A percentile compares a stretch with the other conserved stretches of the same genome.
These are phyloP conservation scores for Solanum hybrid DNA, from an alignment of 305 asterid genomes.

Conservation along the genomic window DNA sequence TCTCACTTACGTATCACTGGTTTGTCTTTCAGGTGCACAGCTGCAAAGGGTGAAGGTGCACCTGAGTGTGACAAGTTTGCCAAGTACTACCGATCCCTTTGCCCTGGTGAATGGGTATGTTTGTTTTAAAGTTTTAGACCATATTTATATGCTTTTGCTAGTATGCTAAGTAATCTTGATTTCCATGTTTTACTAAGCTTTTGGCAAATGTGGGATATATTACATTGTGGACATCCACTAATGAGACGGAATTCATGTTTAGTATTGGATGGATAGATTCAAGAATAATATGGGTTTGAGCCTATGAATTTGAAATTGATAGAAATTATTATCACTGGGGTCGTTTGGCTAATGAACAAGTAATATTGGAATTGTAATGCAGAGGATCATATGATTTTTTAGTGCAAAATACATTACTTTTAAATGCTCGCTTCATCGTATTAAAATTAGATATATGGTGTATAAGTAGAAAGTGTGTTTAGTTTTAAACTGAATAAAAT, in stretches of 20 bases:
- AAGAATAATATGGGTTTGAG: background rate
- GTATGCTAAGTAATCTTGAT: background rate
- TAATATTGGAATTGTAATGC: background rate
- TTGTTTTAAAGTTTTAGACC: background rate
- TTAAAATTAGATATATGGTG: background rate
- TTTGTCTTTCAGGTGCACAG: constrained; percentile 20
- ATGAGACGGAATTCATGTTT: background rate
- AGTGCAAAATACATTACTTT: background rate
- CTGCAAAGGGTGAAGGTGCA: constrained; percentile 76
- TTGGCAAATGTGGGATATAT: background rate
- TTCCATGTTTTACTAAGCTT: background rate
- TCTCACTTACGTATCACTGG: background rate
- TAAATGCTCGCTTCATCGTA: background rate
- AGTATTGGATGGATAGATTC: background rate
- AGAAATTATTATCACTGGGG: background rate
- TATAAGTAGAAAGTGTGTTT: background rate
- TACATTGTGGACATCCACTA: background rate
- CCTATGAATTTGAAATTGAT: background rate
- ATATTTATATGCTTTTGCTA: background rate
- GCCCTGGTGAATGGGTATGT: constrained; percentile 88
- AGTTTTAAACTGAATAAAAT: background rate
- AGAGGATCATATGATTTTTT: background rate
- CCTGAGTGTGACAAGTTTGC: constrained; percentile 76
- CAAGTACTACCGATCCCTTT: constrained; percentile 68
- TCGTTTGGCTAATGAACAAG: background rate